phyloP scores from a whole-genome alignment of 345 rosid genomes.

The Atalantia buxifolia region DNA sequence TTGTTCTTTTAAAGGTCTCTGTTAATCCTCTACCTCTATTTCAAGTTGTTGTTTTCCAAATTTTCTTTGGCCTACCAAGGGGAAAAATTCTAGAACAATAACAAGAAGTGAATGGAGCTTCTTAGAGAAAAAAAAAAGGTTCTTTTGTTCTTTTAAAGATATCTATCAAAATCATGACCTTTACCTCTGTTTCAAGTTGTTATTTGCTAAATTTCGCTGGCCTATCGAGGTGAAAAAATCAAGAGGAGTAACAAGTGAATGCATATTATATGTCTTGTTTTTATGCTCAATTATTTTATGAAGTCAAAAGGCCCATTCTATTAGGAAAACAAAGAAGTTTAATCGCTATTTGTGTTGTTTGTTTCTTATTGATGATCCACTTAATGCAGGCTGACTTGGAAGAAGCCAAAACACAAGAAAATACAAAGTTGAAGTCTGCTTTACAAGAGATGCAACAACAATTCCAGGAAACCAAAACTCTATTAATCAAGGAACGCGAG shows the following conservation, averaged over 20 bases:
- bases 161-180: neutral
- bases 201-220: neutral
- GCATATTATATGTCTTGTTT: neutral
- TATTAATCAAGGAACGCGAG: slow-evolving; percentile 42
- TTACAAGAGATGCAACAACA: slow-evolving; percentile 49
- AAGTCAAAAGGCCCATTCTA: neutral
- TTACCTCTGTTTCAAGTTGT: slow-evolving; percentile 1
- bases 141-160: neutral
- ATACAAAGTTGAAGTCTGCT: slow-evolving; percentile 43
- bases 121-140: too few relatives aligned
- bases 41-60: neutral
- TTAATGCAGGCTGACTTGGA: slow-evolving; percentile 67
- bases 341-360: neutral
- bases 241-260: neutral
- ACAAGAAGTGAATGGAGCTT: slow-evolving; percentile 6
- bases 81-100: neutral
- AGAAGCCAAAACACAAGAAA: slow-evolving; percentile 53
- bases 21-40: neutral
- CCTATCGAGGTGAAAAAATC: neutral
- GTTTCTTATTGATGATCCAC: slow-evolving; percentile 17
- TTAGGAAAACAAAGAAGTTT: neutral
- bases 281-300: neutral
- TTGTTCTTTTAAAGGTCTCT: neutral
- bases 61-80: neutral
- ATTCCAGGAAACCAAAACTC: slow-evolving; percentile 60